These are phyloP conservation scores for Nemania sp. DNA, from an alignment of 2,329 filamentous ascomycete genomes.

Conservation along the genomic window DNA sequence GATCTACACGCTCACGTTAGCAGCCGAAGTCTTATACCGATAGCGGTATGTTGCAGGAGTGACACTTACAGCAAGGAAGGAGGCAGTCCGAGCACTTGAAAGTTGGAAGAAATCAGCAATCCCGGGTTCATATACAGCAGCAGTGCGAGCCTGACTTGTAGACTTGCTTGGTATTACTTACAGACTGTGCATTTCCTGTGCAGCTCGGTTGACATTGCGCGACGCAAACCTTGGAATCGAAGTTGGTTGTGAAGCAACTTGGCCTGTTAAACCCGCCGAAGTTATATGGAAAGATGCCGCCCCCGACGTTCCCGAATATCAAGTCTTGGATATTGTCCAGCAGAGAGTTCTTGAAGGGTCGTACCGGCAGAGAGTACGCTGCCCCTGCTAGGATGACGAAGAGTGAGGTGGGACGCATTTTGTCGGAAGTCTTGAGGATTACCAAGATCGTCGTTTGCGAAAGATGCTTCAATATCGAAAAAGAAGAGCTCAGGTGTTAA, in stretches of 20 bases:
- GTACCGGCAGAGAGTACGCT: conserved; percentile 22
- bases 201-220: conserved; percentile 24
- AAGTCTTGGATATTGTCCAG: conserved; percentile 13
- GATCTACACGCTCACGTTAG: conserved; percentile 11
- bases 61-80: conserved; percentile 16
- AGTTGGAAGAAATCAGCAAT: conserved; percentile 1
- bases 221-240: conserved; percentile 20
- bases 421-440: conserved; percentile 9
- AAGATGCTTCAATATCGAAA: not conserved
- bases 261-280: not conserved
- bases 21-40: not conserved
- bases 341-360: conserved; percentile 13
- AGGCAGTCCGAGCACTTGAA: conserved; percentile 12
- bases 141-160: no score
- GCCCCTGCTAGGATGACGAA: conserved; percentile 21
- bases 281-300: conserved; percentile 20
- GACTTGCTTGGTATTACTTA: conserved; percentile 27
- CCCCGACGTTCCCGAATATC: conserved; percentile 20
- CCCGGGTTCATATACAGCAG: no score
- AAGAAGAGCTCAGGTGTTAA: not conserved
- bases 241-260: conserved; percentile 1
- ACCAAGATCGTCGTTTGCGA: not conserved
- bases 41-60: not conserved
- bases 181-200: not conserved
- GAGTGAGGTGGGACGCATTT: conserved; percentile 31